Percentiles rank a stretch among this genome's conserved stretches.
These are phyloP conservation scores for Articulospora tetracladia DNA, from an alignment of 495 filamentous ascomycete genomes.

Conservation along the genomic window DNA sequence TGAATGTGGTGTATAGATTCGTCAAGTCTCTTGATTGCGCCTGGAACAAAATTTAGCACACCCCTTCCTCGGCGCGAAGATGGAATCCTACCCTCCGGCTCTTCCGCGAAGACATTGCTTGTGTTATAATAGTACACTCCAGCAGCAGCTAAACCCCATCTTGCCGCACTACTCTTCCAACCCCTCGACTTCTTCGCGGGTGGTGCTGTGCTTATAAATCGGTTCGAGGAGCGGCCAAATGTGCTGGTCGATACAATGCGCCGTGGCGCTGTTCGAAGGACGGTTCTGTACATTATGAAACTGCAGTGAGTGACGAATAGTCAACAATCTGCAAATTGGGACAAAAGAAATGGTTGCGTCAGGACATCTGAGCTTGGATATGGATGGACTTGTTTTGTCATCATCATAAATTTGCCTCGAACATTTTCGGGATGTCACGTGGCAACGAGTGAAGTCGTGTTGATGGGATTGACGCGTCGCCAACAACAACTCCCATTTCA, in stretches of 20 bases:
- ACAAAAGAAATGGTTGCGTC: conserved; percentile 22
- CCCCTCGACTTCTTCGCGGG: conserved; percentile 61
- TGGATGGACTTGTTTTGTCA: conserved; percentile 19
- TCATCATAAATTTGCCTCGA: conserved; percentile 16
- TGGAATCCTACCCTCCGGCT: conserved; percentile 59
- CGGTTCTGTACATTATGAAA: conserved; percentile 57
- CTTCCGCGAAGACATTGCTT: conserved; percentile 78
- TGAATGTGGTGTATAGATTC: conserved; percentile 24
- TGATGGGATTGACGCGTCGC: too few species aligned
- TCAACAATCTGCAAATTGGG: neutral
- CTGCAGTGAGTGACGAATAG: conserved; percentile 5
- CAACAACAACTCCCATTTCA: too few species aligned
- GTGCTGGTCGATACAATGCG: conserved; percentile 35
- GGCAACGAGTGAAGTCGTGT: neutral
- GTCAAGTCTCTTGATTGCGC: conserved; percentile 20
- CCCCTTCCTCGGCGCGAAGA: conserved; percentile 21
- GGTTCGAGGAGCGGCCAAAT: conserved; percentile 34
- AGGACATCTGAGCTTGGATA: conserved; percentile 19
- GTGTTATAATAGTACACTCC: conserved; percentile 94
- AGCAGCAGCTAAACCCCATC: conserved; percentile 73
- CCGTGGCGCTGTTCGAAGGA: conserved; percentile 52
- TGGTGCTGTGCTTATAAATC: conserved; percentile 70
- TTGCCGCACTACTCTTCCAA: conserved; percentile 72
- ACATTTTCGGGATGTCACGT: conserved; percentile 1
- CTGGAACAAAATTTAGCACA: conserved; percentile 11